Evolutionary conservation across 306 rosid species (phyloP).

Genomic region (Mimosa pudica): DNA sequence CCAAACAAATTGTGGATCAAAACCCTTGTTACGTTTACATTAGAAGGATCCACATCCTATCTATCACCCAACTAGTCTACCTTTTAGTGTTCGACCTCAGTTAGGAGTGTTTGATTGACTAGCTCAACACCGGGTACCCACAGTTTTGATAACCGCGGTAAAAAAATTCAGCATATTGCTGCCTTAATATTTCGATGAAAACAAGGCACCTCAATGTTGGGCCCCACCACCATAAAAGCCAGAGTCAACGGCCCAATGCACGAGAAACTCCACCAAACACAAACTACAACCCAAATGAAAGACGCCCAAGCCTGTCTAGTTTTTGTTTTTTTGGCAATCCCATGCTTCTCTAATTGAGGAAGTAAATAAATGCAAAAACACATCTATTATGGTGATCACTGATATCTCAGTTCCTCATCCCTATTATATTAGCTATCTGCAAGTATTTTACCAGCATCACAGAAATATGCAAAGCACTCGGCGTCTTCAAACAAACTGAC

Average conservation of each 20-base stretch:
- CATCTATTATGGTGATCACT: background rate
- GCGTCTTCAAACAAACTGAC: background rate
- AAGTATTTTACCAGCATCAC: conserved; percentile 78
- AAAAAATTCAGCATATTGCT: too few relatives aligned
- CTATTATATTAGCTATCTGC: conserved; percentile 70
- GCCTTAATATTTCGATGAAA: background rate
- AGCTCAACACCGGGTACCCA: too few relatives aligned
- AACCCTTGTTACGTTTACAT: background rate
- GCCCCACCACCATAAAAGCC: background rate
- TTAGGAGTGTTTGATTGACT: background rate
- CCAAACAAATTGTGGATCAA: too few relatives aligned
- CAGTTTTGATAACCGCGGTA: too few relatives aligned
- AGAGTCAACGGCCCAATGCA: background rate
- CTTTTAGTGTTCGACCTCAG: background rate
- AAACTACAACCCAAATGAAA: background rate
- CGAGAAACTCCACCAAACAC: background rate
- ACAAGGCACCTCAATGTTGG: background rate
- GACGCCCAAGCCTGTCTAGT: background rate
- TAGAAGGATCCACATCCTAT: background rate
- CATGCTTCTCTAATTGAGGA: background rate
- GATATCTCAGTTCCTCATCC: background rate
- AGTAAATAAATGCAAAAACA: too few relatives aligned
- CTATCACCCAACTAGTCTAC: background rate
- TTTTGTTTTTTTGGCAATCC: too few relatives aligned
- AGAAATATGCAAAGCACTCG: conserved; percentile 29